phyloP scores from a whole-genome alignment of 2,329 filamentous ascomycete genomes.

The Trichothecium sympodiale region DNA sequence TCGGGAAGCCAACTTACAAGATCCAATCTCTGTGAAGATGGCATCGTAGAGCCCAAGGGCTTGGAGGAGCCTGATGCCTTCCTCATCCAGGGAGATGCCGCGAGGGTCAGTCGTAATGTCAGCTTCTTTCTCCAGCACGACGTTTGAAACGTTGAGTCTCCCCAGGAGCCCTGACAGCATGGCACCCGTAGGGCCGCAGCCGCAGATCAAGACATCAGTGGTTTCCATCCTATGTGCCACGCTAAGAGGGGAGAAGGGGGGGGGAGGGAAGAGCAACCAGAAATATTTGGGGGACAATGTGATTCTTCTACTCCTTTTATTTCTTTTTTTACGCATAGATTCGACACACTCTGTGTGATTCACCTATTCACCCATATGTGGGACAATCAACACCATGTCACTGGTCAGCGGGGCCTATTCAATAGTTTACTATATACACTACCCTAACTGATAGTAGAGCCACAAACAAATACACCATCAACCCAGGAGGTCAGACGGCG shows the following conservation, averaged over 20 bases:
- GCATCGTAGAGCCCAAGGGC: constrained; percentile 12
- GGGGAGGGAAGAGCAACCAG: too few relatives aligned
- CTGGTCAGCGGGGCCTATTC: too few relatives aligned
- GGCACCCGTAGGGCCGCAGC: constrained; percentile 15
- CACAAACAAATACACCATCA: too few relatives aligned
- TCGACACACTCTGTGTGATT: too few relatives aligned
- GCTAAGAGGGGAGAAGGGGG: too few relatives aligned
- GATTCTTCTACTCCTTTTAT: too few relatives aligned
- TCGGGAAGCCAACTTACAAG: constrained; percentile 7
- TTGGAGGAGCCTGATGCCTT: constrained; percentile 16
- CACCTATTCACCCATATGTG: too few relatives aligned
- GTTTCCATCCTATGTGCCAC: constrained; percentile 9
- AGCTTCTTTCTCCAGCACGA: constrained; percentile 15
- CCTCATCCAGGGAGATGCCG: constrained; percentile 18
- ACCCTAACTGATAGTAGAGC: too few relatives aligned
- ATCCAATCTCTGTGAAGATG: constrained; percentile 12
- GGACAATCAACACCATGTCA: too few relatives aligned
- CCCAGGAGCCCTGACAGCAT: constrained; percentile 12
- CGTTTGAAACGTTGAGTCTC: constrained; percentile 5
- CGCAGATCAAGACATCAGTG: constrained; percentile 13
- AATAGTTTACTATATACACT: too few relatives aligned
- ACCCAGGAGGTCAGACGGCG: constrained; percentile 4
- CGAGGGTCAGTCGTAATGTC: constrained; percentile 16
- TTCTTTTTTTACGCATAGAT: too few relatives aligned
- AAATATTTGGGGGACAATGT: too few relatives aligned